Evolutionary conservation across 1,284 basidiomycete genomes (phyloP).

Genomic region (Naganishia liquefaciens): DNA sequence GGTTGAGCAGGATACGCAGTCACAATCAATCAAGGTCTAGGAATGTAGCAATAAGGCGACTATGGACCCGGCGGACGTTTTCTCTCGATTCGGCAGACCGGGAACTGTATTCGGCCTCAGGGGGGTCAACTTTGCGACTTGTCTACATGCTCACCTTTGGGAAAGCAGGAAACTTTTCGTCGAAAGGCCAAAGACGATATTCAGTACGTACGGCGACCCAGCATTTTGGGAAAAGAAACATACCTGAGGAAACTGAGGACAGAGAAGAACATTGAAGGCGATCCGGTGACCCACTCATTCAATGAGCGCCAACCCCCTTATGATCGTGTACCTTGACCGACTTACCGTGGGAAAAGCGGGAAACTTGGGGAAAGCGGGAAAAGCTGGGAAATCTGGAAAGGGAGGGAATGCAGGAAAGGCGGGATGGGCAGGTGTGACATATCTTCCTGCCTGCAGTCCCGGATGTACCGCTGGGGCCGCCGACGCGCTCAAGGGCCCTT

Average conservation of each 20-base stretch:
- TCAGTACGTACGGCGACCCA: neutral
- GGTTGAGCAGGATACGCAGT: too few species aligned
- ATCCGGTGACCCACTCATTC: too few species aligned
- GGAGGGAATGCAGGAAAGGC: neutral
- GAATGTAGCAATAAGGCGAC: too few species aligned
- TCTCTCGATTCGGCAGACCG: too few species aligned
- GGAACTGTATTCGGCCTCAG: too few species aligned
- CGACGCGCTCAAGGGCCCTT: neutral
- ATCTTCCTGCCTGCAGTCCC: constrained; percentile 1
- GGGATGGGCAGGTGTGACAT: neutral
- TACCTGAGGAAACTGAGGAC: neutral
- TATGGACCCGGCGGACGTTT: too few species aligned
- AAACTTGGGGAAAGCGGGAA: constrained; percentile 13
- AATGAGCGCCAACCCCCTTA: too few species aligned
- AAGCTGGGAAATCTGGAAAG: constrained; percentile 3
- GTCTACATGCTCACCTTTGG: neutral
- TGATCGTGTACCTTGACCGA: too few species aligned
- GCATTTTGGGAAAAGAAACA: neutral
- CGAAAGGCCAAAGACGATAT: neutral
- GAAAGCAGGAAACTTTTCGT: neutral
- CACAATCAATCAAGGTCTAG: too few species aligned
- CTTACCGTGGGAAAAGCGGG: constrained; percentile 4
- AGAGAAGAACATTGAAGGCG: neutral
- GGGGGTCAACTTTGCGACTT: too few species aligned
- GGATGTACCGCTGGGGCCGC: neutral